These are phyloP conservation scores for Emmonsiellopsis sp. DNA, from an alignment of 2,329 filamentous ascomycete species.

Conservation along the genomic window DNA sequence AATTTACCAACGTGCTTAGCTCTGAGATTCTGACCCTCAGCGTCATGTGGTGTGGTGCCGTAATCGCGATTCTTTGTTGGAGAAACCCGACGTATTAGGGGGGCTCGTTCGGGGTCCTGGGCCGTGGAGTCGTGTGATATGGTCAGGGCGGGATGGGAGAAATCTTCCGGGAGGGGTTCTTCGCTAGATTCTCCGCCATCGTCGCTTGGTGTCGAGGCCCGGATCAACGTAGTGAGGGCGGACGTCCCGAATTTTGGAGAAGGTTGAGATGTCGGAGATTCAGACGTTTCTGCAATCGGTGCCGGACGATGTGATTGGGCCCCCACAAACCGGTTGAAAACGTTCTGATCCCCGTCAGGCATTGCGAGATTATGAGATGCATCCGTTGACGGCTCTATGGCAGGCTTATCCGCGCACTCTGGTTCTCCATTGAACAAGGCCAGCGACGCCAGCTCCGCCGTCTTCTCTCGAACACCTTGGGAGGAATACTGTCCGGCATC, in stretches of 20 bases:
- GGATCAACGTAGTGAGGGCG: slow-evolving; percentile 43
- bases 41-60: slow-evolving; percentile 13
- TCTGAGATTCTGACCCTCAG: background rate
- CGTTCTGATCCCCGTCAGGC: slow-evolving; percentile 14
- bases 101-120: slow-evolving; percentile 26
- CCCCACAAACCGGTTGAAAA: background rate
- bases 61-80: slow-evolving; percentile 22
- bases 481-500: slow-evolving; percentile 66
- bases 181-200: slow-evolving; percentile 14
- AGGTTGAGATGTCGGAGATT: slow-evolving; percentile 36
- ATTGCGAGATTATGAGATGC: slow-evolving; percentile 22
- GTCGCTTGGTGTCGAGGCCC: slow-evolving; percentile 25
- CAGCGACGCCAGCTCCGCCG: slow-evolving; percentile 75
- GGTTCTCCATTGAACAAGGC: slow-evolving; percentile 52
- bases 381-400: slow-evolving; percentile 17
- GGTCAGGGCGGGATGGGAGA: slow-evolving; percentile 7
- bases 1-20: background rate
- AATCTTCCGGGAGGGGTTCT: slow-evolving; percentile 8
- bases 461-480: slow-evolving; percentile 72
- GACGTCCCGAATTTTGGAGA: slow-evolving; percentile 31
- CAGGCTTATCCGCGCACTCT: slow-evolving; percentile 18
- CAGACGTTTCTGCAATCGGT: slow-evolving; percentile 53
- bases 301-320: slow-evolving; percentile 27
- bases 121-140: slow-evolving; percentile 17
- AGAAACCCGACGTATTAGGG: slow-evolving; percentile 22